These are phyloP conservation scores for Xerophyta viscosa DNA, from an alignment of 106 monocot genomes.

Conservation along the genomic window DNA sequence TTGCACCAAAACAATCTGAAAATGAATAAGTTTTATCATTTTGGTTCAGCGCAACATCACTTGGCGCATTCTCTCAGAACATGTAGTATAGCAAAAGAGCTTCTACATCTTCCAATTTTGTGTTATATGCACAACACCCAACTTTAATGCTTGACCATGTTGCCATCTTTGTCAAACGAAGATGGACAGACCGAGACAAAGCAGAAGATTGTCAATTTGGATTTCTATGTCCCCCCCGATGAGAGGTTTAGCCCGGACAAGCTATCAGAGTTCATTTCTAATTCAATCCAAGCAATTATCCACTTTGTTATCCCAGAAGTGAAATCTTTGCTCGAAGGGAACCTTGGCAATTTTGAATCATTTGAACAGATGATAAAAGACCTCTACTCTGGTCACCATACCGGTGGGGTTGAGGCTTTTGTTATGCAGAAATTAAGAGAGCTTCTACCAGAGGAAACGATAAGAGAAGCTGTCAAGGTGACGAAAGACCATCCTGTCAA, in stretches of 20 bases:
- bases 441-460: constrained; percentile 36
- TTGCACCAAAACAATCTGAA: too few species aligned
- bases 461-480: constrained; percentile 12
- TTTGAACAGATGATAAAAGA: constrained; percentile 35
- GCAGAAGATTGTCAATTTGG: constrained; percentile 27
- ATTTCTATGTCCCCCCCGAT: constrained; percentile 63
- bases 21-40: too few species aligned
- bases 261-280: constrained; percentile 51
- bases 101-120: too few species aligned
- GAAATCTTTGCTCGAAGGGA: constrained; percentile 26
- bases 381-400: constrained; percentile 19
- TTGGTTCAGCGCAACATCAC: too few species aligned
- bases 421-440: constrained; percentile 35
- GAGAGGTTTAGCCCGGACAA: constrained; percentile 60
- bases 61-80: too few species aligned
- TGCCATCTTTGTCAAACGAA: neutral
- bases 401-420: constrained; percentile 6
- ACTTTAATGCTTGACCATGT: too few species aligned
- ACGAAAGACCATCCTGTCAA: constrained; percentile 27
- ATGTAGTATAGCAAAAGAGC: too few species aligned
- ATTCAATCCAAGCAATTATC: constrained; percentile 39
- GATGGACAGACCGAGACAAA: constrained; percentile 38
- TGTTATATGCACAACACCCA: too few species aligned
- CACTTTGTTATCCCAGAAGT: constrained; percentile 54
- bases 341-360: constrained; percentile 33